phyloP scores from a whole-genome alignment of 306 rosid species.

The Geum urbanum region DNA sequence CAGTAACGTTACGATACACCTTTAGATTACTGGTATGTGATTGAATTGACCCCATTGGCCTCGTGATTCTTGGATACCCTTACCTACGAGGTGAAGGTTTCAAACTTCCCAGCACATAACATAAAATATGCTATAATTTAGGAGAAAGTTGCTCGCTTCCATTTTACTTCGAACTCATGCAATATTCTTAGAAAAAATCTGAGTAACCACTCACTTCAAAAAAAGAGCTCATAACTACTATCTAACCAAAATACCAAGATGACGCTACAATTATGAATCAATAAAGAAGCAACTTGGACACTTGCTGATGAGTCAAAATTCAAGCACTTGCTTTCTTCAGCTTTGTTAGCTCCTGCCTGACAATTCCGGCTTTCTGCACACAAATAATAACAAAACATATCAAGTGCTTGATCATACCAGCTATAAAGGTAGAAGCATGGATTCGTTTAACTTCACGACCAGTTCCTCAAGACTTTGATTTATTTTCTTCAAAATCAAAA shows the following conservation, averaged over 20 bases:
- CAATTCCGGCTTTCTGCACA: slow-evolving; percentile 35
- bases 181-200: neutral
- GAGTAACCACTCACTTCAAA: neutral
- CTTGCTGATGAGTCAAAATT: no score
- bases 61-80: no score
- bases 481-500: neutral
- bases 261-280: neutral
- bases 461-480: neutral
- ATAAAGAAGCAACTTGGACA: neutral
- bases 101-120: no score
- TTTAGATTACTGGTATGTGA: no score
- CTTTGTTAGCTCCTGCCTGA: slow-evolving; percentile 43
- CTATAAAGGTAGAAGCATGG: neutral
- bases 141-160: neutral
- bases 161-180: neutral
- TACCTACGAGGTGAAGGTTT: no score
- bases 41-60: no score
- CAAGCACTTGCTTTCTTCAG: slow-evolving; percentile 27
- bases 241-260: slow-evolving; percentile 1
- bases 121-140: no score
- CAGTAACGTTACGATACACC: neutral
- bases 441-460: neutral
- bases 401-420: neutral
- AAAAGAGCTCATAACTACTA: neutral
- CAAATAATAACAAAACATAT: neutral